phyloP scores from a whole-genome alignment of 768 basidiomycete species.

The Mycena alexandri region DNA sequence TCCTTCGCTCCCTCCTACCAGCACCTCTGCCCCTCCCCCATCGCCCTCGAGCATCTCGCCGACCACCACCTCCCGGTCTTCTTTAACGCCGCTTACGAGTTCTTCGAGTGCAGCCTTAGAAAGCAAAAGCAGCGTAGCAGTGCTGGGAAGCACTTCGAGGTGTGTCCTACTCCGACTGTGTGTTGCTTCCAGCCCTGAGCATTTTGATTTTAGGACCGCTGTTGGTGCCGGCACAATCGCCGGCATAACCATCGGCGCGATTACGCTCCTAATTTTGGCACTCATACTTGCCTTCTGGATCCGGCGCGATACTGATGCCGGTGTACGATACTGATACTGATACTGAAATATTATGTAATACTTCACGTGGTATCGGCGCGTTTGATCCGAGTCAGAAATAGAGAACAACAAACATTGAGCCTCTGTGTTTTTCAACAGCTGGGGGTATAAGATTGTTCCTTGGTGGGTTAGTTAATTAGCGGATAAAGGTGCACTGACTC shows the following conservation, averaged over 20 bases:
- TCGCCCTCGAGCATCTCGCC: background rate
- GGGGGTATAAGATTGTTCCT: too few relatives aligned
- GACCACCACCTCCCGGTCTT: background rate
- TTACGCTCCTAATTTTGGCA: background rate
- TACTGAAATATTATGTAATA: too few relatives aligned
- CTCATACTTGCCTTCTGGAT: background rate
- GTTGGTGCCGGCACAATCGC: slow-evolving; percentile 2
- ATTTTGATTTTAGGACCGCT: background rate
- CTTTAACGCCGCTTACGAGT: background rate
- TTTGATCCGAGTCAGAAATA: too few relatives aligned
- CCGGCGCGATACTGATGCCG: too few relatives aligned
- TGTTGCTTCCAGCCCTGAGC: background rate
- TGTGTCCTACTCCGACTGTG: background rate
- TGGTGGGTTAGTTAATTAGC: too few relatives aligned
- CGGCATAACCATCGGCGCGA: background rate
- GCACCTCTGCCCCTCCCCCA: background rate
- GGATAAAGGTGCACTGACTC: too few relatives aligned
- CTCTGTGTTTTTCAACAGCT: too few relatives aligned
- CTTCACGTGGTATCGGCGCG: too few relatives aligned
- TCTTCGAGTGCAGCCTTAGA: background rate
- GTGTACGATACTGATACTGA: too few relatives aligned
- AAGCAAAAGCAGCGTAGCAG: background rate
- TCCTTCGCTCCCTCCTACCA: background rate
- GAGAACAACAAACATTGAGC: too few relatives aligned
- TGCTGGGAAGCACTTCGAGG: background rate